Evolutionary conservation across 371 early-diverging fungal species (phyloP).

Genomic region (Mortierella sp.): DNA sequence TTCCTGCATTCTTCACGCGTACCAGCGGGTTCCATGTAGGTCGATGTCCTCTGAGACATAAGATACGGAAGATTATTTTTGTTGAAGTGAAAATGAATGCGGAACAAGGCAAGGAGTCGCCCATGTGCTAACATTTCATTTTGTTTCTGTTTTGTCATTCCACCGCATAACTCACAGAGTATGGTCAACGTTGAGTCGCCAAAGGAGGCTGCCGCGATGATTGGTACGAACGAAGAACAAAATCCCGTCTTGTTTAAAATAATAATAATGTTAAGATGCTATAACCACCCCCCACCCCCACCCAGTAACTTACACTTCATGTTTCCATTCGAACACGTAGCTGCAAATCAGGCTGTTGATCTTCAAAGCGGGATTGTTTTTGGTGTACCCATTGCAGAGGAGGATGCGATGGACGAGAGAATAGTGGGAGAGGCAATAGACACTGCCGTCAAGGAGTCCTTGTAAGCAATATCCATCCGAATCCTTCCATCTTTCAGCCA

Average conservation of each 20-base stretch:
- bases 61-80: too few species aligned
- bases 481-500: too few species aligned
- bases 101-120: too few species aligned
- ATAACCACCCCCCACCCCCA: too few species aligned
- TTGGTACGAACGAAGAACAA: too few species aligned
- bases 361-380: slow-evolving; percentile 86
- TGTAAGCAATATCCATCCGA: slow-evolving; percentile 51
- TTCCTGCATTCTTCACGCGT: slow-evolving; percentile 93
- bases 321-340: slow-evolving; percentile 36
- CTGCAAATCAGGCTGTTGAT: slow-evolving; percentile 72
- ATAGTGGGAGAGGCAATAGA: slow-evolving; percentile 77
- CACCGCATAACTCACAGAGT: too few species aligned
- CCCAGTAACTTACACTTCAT: background rate
- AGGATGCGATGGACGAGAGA: slow-evolving; percentile 70
- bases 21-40: slow-evolving; percentile 75
- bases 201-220: slow-evolving; percentile 74
- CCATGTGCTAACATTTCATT: too few species aligned
- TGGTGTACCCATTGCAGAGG: slow-evolving; percentile 89
- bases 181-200: slow-evolving; percentile 70
- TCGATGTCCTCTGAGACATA: too few species aligned
- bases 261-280: too few species aligned
- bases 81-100: too few species aligned
- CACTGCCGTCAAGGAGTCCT: slow-evolving; percentile 76
- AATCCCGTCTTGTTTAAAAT: too few species aligned
- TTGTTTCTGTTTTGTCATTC: too few species aligned